Base-by-base conservation (phyloP, 495 filamentous ascomycete species). In the Aspergillus homomorphus region DNA sequence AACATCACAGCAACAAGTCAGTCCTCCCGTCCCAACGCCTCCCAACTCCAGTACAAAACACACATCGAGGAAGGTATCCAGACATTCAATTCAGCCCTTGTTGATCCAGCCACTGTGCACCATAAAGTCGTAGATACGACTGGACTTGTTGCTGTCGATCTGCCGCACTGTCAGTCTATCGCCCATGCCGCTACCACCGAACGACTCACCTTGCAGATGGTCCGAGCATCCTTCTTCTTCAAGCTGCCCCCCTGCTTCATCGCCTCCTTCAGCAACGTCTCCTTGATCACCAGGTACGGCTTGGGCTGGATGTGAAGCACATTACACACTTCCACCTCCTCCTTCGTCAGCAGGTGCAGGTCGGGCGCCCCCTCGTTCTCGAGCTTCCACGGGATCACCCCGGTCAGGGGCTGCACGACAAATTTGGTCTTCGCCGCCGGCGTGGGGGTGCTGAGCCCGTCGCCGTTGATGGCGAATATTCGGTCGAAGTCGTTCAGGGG, bases 231-330 rank as follows among this genome's bases (percentile, higher is more conserved):
- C 67, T 95, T 97, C 83, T 92, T 96, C 78, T 96, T 98, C 22
- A 99, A 62, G 30, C 75, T 83, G 1, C 94, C 94, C 26, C 91
- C 90, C 51, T 86, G 84, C 71, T 91, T 93, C 75, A 96, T 83
- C 0, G 93, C 89, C 67, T 97, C 92, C 66, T 89, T 90, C 46
- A 98, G 71, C 38, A 96, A 72, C 24, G 87, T 83, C 66, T 96
- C 91, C 72, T 98, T 98, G 71, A 99, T 92, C 62, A 90, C 89
- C 33, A 96, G 67, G 68, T 96, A 99, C 1, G 95, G 90, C 72
- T 98, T 98, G 1, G 94, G 95, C 70, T 90, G 86, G 33, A 98
- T 71, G 28, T 90, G 84, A 5, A 96, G 77, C 49, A 85, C 82
- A 60, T 87, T 86, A 73, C 95, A 98, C 3, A 99, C 73, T 65